Evolutionary conservation across 2,329 filamentous ascomycete genomes (phyloP).

Genomic region (Lachnellula hyalina): DNA sequence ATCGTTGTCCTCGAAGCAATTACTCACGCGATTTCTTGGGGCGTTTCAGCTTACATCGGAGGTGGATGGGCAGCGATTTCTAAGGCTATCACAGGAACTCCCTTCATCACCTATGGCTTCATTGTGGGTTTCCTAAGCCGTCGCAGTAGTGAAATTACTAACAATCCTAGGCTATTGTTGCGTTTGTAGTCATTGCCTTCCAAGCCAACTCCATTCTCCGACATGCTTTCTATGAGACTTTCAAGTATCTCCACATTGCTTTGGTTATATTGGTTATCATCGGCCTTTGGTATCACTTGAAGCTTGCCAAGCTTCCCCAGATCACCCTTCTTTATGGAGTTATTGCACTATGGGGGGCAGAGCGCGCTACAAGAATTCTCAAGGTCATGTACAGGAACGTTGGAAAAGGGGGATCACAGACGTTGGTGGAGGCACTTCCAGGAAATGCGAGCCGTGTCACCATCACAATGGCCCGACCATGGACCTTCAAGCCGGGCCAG

Average conservation of each 20-base stretch:
- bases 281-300: constrained; percentile 62
- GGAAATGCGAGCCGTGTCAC: constrained; percentile 71
- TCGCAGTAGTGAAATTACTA: constrained; percentile 2
- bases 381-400: constrained; percentile 62
- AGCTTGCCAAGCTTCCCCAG: constrained; percentile 50
- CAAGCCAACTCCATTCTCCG: constrained; percentile 67
- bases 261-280: constrained; percentile 55
- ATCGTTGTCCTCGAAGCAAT: constrained; percentile 67
- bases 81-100: constrained; percentile 33
- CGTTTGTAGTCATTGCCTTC: constrained; percentile 58
- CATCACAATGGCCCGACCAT: constrained; percentile 69
- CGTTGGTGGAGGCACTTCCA: constrained; percentile 68
- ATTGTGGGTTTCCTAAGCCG: constrained; percentile 45
- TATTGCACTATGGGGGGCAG: constrained; percentile 61
- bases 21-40: constrained; percentile 59
- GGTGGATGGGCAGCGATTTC: constrained; percentile 46
- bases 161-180: constrained; percentile 45
- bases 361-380: constrained; percentile 55
- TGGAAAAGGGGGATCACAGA: constrained; percentile 60
- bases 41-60: constrained; percentile 37
- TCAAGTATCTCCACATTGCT: constrained; percentile 66
- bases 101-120: constrained; percentile 53
- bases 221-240: constrained; percentile 75
- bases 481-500: constrained; percentile 69
- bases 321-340: constrained; percentile 55